Base-by-base conservation (phyloP, 2,329 filamentous ascomycete genomes). In the Trichoderma sp. region DNA sequence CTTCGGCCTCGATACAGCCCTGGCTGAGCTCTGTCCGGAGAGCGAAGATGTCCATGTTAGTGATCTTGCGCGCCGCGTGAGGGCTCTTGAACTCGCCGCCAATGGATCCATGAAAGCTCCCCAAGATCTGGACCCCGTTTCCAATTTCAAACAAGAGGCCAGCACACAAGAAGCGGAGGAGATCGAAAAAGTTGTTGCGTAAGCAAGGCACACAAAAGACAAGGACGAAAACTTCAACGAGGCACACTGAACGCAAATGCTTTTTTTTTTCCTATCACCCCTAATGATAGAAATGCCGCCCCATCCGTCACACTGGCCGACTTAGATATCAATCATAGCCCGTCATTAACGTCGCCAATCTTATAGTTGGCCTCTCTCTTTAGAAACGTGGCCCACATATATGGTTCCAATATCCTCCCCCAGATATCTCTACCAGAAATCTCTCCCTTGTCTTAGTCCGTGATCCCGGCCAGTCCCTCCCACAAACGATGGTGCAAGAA, bases 1-100 rank as follows among this genome's bases (percentile, higher is more conserved):
- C 52, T 90, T 93, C 77, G 85, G 90, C 72, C 83, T 99, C 54
- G 92, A 97, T 77, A 82, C 83, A 68, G 92, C 93, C 7, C 84
- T 99, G 72, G 80, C 89, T 69, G 88, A 86, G 34, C 81, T 98
- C 73, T 90, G 92, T 71, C 82, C 87, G 2, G 92, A 92, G 64
- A 96, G 91, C 76, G 89, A 88, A 3, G 96, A 98, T 81, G 86
- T 85, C 71, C 95, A 99, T 83, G 86, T 99, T 65, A 90, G 87
- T 60, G 94, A 98, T 80, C 81, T 99, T 74, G 93, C 92, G 18
- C 80, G 83, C 68, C 86, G 92, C 65, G 90, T 96, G 54, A 87
- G 89, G 75, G 85, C 83, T 63, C 84, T 97, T 66, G 76, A 76
- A 75, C 74, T 70, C 66, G 69, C 64, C 16, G 70, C 59, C 61